Conservation (phyloP, 2,329 filamentous ascomycete genomes). For the Sporothrix curviconia region DNA sequence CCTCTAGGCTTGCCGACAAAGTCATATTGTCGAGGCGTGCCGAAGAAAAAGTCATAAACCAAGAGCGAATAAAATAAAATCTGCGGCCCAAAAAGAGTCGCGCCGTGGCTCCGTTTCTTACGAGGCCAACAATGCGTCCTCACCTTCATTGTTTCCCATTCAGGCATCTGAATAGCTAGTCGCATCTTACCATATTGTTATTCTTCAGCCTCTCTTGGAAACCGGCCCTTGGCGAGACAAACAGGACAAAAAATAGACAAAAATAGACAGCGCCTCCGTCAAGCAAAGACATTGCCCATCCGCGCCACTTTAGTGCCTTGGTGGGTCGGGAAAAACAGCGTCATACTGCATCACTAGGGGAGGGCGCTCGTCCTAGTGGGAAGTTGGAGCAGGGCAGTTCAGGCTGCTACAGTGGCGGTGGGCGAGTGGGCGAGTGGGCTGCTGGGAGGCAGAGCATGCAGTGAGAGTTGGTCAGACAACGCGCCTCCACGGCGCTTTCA, state of each 20-base stretch:
- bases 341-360: slow-evolving; percentile 2
- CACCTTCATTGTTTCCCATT: neutral
- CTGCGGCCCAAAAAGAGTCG: neutral
- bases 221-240: too few species aligned
- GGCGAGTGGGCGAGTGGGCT: neutral
- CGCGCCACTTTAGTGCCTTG: neutral
- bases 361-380: too few species aligned
- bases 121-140: neutral
- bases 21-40: neutral
- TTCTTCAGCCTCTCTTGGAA: too few species aligned
- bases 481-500: neutral
- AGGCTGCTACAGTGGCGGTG: too few species aligned
- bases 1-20: neutral
- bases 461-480: neutral
- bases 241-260: neutral
- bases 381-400: neutral
- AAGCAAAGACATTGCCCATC: neutral
- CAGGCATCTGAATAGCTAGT: neutral
- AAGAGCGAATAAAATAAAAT: too few species aligned
- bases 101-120: neutral
- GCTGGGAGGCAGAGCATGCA: neutral
- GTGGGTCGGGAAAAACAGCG: neutral
- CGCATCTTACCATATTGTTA: neutral
- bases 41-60: neutral
- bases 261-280: neutral